Conservation (phyloP, 257 asterid genomes). For the Petrea volubilis region DNA sequence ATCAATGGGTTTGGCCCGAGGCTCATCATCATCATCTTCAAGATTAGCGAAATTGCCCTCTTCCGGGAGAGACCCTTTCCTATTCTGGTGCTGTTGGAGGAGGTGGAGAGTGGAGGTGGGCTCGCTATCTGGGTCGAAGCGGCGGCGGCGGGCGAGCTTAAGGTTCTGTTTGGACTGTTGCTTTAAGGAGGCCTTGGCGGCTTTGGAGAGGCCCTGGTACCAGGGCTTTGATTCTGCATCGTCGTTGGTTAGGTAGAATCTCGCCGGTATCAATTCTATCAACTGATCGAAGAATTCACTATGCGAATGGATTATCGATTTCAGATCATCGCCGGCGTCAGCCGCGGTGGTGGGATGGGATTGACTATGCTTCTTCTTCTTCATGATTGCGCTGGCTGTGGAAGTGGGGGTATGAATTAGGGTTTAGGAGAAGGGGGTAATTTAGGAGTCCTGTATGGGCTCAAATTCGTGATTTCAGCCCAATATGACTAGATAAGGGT, state of each 20-base stretch:
- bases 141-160: slow-evolving; percentile 72
- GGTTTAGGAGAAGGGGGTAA: slow-evolving; percentile 9
- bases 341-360: neutral
- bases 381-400: slow-evolving; percentile 8
- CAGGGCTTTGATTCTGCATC: slow-evolving; percentile 73
- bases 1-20: slow-evolving; percentile 18
- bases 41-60: slow-evolving; percentile 22
- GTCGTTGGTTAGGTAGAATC: slow-evolving; percentile 70
- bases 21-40: slow-evolving; percentile 29
- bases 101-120: slow-evolving; percentile 50
- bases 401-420: slow-evolving; percentile 7
- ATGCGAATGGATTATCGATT: slow-evolving; percentile 45
- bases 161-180: slow-evolving; percentile 60
- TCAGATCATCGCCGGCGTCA: slow-evolving; percentile 29
- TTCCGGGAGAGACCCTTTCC: neutral
- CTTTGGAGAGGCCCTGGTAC: slow-evolving; percentile 75
- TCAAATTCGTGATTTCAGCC: too few relatives aligned
- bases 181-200: slow-evolving; percentile 73
- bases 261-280: slow-evolving; percentile 69
- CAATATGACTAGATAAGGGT: too few relatives aligned
- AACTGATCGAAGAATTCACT: slow-evolving; percentile 63
- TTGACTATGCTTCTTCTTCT: slow-evolving; percentile 52
- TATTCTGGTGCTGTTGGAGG: slow-evolving; percentile 43
- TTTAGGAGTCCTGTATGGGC: too few relatives aligned
- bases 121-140: slow-evolving; percentile 77